Percentiles rank a stretch among this genome's conserved stretches.
phyloP scores from a whole-genome alignment of 2,329 filamentous ascomycete species.

The Cladosporium sp. region DNA sequence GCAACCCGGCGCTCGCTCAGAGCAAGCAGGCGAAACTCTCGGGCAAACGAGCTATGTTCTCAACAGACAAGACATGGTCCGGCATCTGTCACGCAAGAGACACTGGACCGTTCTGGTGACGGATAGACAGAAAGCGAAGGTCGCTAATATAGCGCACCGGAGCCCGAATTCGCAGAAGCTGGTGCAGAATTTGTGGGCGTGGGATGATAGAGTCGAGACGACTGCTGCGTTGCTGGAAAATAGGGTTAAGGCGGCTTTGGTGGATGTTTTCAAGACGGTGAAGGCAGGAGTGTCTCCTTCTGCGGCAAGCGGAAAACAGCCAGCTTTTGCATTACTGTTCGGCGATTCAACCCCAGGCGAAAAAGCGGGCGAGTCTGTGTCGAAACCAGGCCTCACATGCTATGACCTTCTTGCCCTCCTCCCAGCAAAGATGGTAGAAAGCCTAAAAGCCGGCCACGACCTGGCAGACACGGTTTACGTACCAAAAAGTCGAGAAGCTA shows the following conservation, averaged over 20 bases:
- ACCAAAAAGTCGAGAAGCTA: not conserved
- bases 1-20: constrained; percentile 47
- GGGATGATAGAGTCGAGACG: constrained; percentile 1
- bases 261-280: not conserved
- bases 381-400: not conserved
- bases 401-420: not conserved
- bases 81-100: constrained; percentile 37
- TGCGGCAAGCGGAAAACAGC: not conserved
- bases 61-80: constrained; percentile 14
- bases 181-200: not conserved
- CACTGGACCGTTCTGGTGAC: constrained; percentile 13
- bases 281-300: not conserved
- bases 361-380: not conserved
- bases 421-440: not conserved
- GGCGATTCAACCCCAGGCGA: no score
- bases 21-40: constrained; percentile 39
- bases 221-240: not conserved
- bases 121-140: constrained; percentile 13
- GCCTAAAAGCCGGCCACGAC: not conserved
- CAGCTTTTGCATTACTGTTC: not conserved
- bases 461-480: not conserved
- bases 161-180: not conserved
- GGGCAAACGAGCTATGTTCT: constrained; percentile 20
- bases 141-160: constrained; percentile 4
- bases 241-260: not conserved